Conservation (phyloP, 495 filamentous ascomycete genomes). For the Pseudevernia furfuracea region DNA sequence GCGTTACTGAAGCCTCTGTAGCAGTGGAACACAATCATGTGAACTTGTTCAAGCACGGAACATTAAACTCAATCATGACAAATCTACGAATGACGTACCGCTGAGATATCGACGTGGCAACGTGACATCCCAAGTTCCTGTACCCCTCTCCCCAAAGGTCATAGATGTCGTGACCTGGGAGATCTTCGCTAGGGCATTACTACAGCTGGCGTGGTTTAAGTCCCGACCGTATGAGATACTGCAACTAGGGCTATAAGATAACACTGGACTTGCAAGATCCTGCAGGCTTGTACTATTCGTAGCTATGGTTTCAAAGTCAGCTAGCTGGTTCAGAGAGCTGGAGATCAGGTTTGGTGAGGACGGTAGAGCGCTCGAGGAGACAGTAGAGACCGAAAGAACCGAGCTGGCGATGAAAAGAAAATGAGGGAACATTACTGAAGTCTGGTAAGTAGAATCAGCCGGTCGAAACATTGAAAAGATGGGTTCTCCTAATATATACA, state of each 20-base stretch:
- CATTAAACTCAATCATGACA: background rate
- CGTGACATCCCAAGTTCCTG: background rate
- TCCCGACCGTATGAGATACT: background rate
- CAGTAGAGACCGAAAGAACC: background rate
- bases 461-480: background rate
- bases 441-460: too few relatives aligned
- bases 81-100: background rate
- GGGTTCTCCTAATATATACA: too few relatives aligned
- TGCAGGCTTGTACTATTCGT: background rate
- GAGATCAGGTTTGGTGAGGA: background rate
- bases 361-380: background rate
- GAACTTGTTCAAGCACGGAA: background rate
- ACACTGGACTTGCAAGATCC: background rate
- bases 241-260: background rate
- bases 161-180: constrained; percentile 16
- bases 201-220: background rate
- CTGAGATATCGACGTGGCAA: background rate
- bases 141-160: background rate
- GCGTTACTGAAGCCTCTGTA: background rate
- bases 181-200: background rate
- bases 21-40: background rate
- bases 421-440: background rate
- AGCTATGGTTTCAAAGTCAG: background rate
- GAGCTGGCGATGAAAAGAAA: background rate
- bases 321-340: background rate